Percentiles rank a stretch among this genome's conserved stretches.
Evolutionary conservation across 2,329 filamentous ascomycete genomes (phyloP).

Genomic region (Fulvia fulva): DNA sequence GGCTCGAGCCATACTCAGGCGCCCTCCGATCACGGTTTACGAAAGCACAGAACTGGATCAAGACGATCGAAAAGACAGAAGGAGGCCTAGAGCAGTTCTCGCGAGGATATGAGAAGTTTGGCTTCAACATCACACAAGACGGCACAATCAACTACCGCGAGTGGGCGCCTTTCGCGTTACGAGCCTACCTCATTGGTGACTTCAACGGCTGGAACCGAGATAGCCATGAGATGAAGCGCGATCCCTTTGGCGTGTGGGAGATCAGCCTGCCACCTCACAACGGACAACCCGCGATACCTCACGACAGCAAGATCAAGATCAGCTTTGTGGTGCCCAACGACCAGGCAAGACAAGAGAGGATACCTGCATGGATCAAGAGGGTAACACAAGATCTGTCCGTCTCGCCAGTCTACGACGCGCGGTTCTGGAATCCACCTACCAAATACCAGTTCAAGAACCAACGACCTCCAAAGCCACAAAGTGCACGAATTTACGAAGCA

Average conservation of each 20-base stretch:
- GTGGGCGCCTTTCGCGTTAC: conserved; percentile 87
- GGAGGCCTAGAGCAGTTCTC: conserved; percentile 91
- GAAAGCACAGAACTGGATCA: conserved; percentile 82
- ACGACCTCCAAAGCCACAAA: conserved; percentile 76
- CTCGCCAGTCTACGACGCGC: conserved; percentile 88
- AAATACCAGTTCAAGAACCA: conserved; percentile 80
- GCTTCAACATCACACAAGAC: conserved; percentile 74
- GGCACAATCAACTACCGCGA: conserved; percentile 88
- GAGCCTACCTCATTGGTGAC: conserved; percentile 85
- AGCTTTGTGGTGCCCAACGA: conserved; percentile 72
- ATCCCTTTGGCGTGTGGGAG: conserved; percentile 82
- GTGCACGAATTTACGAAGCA: conserved; percentile 94
- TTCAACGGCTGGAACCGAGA: conserved; percentile 91
- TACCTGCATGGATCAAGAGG: conserved; percentile 96
- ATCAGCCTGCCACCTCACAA: conserved; percentile 71
- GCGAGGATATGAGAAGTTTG: conserved; percentile 78
- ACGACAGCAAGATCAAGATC: conserved; percentile 96
- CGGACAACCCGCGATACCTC: conserved; percentile 74
- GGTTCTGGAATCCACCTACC: conserved; percentile 95
- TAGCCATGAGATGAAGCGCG: conserved; percentile 81
- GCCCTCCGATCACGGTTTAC: conserved; percentile 70
- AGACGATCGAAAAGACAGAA: conserved; percentile 74
- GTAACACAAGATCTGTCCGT: conserved; percentile 89
- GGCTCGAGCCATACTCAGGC: conserved; percentile 79
- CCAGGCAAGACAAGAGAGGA: conserved; percentile 71